Percentiles rank a stretch among this genome's conserved stretches.
phyloP scores from a whole-genome alignment of 1,139 yeast species.

The Geotrichum citri-aurantii region DNA sequence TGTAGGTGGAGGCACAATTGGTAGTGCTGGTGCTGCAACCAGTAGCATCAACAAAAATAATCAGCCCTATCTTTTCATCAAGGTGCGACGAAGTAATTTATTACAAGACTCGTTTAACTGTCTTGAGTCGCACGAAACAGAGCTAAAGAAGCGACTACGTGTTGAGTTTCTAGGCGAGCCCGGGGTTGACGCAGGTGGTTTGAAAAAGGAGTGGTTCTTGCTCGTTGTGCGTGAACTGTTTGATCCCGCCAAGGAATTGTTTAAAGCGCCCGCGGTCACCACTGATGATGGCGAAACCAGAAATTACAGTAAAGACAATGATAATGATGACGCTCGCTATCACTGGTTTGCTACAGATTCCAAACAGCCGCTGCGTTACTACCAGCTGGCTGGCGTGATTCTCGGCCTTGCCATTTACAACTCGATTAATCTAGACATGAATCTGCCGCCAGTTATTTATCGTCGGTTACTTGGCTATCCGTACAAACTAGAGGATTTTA shows the following conservation, averaged over 20 bases:
- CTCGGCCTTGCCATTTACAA: constrained; percentile 88
- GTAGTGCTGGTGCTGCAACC: neutral
- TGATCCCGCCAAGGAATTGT: constrained; percentile 46
- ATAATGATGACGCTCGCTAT: constrained; percentile 58
- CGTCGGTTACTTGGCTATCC: constrained; percentile 61
- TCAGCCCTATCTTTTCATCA: constrained; percentile 57
- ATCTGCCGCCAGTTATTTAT: constrained; percentile 69
- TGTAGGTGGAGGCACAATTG: neutral
- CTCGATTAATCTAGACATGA: constrained; percentile 75
- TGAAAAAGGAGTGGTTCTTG: constrained; percentile 87
- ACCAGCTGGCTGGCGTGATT: constrained; percentile 75
- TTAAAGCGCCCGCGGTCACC: constrained; percentile 33
- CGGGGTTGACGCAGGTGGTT: constrained; percentile 93
- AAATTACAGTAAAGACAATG: neutral
- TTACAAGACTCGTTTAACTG: constrained; percentile 70
- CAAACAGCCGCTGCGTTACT: constrained; percentile 46
- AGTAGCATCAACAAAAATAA: constrained; percentile 41
- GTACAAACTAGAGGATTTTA: constrained; percentile 56
- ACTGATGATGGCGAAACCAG: neutral
- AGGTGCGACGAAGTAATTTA: constrained; percentile 60
- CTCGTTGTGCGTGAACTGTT: constrained; percentile 64
- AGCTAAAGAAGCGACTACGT: constrained; percentile 65
- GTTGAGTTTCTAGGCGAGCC: constrained; percentile 83
- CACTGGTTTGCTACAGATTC: constrained; percentile 62
- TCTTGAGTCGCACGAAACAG: constrained; percentile 52